Evolutionary conservation across 306 rosid species (phyloP).

Genomic region (Prunus mongolica): DNA sequence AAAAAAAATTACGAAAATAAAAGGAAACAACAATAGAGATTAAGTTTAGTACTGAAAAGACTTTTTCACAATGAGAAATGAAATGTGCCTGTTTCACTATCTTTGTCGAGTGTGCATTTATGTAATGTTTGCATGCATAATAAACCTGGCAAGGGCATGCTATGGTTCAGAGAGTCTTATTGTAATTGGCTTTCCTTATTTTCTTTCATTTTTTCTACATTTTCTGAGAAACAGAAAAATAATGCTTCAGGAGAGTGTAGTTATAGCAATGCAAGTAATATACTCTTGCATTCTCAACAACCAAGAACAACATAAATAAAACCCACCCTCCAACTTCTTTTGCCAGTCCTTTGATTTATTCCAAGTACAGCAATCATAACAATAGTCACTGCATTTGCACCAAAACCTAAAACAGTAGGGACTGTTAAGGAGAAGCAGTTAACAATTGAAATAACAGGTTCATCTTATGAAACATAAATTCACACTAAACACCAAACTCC

Average conservation of each 20-base stretch:
- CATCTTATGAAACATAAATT: not conserved
- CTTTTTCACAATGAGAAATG: not conserved
- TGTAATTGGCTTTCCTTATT: not conserved
- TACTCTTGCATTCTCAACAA: not conserved
- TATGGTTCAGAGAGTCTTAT: not conserved
- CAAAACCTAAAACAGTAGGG: slow-evolving; percentile 63
- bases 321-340: slow-evolving; percentile 43
- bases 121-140: not conserved
- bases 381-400: slow-evolving; percentile 59
- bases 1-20: not conserved
- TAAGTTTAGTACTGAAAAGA: not conserved
- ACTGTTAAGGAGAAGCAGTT: slow-evolving; percentile 51
- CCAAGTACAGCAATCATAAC: slow-evolving; percentile 43
- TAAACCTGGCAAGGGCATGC: not conserved
- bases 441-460: not conserved
- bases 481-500: slow-evolving; percentile 1
- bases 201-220: not conserved
- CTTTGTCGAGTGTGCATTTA: not conserved
- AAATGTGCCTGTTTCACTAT: not conserved
- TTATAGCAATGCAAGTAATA: not conserved
- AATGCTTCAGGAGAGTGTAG: not conserved
- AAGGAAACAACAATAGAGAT: not conserved
- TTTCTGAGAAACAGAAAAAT: not conserved
- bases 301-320: slow-evolving; percentile 1
- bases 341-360: slow-evolving; percentile 30